Evolutionary conservation across 495 filamentous ascomycete species (phyloP).

Genomic region (Xylaria longipes): DNA sequence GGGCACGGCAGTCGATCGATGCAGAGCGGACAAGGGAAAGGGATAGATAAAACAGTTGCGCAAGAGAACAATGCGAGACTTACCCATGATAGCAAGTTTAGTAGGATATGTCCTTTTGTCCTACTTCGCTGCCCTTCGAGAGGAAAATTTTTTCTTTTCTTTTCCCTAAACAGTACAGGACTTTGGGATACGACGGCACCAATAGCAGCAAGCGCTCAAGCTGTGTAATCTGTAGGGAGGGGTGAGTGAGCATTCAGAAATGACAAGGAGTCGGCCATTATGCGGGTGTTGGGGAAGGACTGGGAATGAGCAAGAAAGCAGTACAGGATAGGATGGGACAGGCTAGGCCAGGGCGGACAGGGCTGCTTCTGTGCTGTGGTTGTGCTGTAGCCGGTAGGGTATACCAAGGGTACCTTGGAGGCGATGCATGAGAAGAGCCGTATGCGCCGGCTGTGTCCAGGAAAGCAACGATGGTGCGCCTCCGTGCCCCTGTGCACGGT

Average conservation of each 20-base stretch:
- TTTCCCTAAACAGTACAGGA: slow-evolving; percentile 32
- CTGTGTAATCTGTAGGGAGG: slow-evolving; percentile 30
- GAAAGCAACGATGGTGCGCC: slow-evolving; percentile 15
- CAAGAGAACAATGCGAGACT: slow-evolving; percentile 23
- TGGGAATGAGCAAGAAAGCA: slow-evolving; percentile 10
- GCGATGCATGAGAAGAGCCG: slow-evolving; percentile 22
- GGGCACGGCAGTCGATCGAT: slow-evolving; percentile 13
- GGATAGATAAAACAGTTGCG: slow-evolving; percentile 18
- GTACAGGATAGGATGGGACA: slow-evolving; percentile 17
- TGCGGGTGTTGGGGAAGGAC: slow-evolving; percentile 23
- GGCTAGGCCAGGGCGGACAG: slow-evolving; percentile 11
- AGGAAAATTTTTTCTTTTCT: slow-evolving; percentile 25
- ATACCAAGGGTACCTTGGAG: slow-evolving; percentile 22
- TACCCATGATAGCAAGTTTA: slow-evolving; percentile 29
- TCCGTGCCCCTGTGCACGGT: slow-evolving; percentile 16
- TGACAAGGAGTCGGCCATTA: slow-evolving; percentile 27
- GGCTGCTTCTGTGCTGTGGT: slow-evolving; percentile 14
- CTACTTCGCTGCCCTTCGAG: slow-evolving; percentile 27
- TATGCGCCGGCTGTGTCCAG: slow-evolving; percentile 10
- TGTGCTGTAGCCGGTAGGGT: slow-evolving; percentile 12
- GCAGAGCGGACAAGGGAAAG: slow-evolving; percentile 4
- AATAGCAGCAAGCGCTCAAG: slow-evolving; percentile 28
- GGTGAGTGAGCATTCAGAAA: slow-evolving; percentile 31
- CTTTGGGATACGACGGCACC: slow-evolving; percentile 24
- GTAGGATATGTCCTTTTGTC: slow-evolving; percentile 23